Evolutionary conservation across 768 basidiomycete genomes (phyloP), one percentile per base, ranked within the genome.

Genomic region (Hygrocybe punicea): DNA sequence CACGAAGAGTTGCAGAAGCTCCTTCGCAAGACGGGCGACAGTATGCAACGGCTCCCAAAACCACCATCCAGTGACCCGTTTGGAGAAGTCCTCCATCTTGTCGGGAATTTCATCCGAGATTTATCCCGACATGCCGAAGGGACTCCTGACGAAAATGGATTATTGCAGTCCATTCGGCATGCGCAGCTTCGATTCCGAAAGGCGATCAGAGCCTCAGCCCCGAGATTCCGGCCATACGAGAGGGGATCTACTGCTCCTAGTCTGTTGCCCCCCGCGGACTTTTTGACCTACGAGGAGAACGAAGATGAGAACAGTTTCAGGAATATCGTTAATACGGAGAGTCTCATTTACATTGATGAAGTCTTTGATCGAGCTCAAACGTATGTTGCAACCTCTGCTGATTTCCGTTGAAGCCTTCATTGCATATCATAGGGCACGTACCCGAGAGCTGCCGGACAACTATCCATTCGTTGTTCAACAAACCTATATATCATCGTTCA

Each of bases 361-460:
- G 83, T 87, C 4, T 61, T 82, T 45, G 54, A 69, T 9, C 68
- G 70, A 3, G 83, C 82, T 0, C 63, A 75, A 24, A 62, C 71
- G 86, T 85, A 63, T 21, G 81, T 70, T 29, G 29, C 8, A 14
- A 0, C 3, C n/a, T 36, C 21, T 14, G 5, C 23, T 36, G n/a
- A 57, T 17, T 3, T 13, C 24, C 21, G 6, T 16, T 19, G 42
- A 1, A 6, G 8, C 8, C 52, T 16, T 51, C 5, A 54, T 11
- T 36, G 33, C 29, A 51, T 25, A 13, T 42, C 50, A 11, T 55
- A 91, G 89, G 19, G 81, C 88, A 1, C 78, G 84, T 3, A 85
- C 87, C 1, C 81, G 89, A 2, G 87, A 90, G 62, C 76, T 90
- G 0, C 87, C 87, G 0, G 84, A 81, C 13, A 78, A 80, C 58